Evolutionary conservation across 129 eudicot species (phyloP).

Genomic region (Centaurea solstitialis): DNA sequence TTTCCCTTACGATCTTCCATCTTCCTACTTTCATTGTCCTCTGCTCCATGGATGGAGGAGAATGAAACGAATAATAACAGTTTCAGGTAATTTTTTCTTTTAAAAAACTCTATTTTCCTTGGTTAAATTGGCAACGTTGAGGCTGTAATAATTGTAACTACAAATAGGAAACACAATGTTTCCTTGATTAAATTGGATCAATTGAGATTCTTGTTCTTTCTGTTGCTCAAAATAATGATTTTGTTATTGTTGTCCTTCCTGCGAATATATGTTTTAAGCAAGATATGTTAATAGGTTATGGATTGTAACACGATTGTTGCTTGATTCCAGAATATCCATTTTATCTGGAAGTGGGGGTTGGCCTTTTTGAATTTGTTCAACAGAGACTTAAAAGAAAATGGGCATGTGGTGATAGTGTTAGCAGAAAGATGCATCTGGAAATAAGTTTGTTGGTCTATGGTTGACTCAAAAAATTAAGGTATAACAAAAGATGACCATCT

Average conservation of each 20-base stretch:
- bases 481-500: background rate
- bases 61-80: no score
- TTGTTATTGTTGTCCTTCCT: background rate
- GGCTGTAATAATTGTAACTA: background rate
- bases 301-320: conserved; percentile 84
- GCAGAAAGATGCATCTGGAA: conserved; percentile 95
- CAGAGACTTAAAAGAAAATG: conserved; percentile 77
- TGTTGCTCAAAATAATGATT: background rate
- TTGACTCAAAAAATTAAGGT: conserved; percentile 75
- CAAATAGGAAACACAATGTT: background rate
- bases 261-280: conserved; percentile 9
- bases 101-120: no score
- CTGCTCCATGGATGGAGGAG: no score
- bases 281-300: conserved; percentile 30
- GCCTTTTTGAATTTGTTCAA: conserved; percentile 81
- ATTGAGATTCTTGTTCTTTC: background rate
- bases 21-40: no score
- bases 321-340: conserved; percentile 92
- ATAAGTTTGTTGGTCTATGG: conserved; percentile 79
- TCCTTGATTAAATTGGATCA: background rate
- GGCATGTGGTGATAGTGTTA: conserved; percentile 74
- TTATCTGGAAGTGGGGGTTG: conserved; percentile 82
- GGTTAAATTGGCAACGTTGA: background rate
- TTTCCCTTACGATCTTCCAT: no score
- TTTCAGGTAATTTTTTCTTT: no score